phyloP scores from a whole-genome alignment of 1,284 basidiomycete species.

The Marasmius oreades region DNA sequence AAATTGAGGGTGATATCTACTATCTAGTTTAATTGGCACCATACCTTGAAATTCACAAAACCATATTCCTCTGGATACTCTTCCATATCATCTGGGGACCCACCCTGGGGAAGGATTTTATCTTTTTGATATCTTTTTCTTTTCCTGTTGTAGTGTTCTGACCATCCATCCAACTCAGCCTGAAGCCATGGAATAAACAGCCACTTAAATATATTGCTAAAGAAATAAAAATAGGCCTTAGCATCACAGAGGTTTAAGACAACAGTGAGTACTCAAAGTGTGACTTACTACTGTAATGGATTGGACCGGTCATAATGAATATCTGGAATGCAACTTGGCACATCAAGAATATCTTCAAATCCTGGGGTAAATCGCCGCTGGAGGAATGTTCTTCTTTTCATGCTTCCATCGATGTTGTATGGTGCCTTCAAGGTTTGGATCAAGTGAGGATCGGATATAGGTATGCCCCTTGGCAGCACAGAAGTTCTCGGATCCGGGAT shows the following conservation, averaged over 20 bases:
- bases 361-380: constrained; percentile 18
- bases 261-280: neutral
- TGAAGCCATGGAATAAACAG: constrained; percentile 25
- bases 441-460: constrained; percentile 18
- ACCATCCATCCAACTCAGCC: constrained; percentile 18
- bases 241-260: no score
- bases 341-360: constrained; percentile 19
- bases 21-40: neutral
- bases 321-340: constrained; percentile 7
- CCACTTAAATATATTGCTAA: constrained; percentile 23
- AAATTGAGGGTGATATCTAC: neutral
- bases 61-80: constrained; percentile 15
- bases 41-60: constrained; percentile 17
- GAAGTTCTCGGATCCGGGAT: constrained; percentile 25
- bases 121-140: constrained; percentile 11
- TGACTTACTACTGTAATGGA: constrained; percentile 17
- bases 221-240: neutral
- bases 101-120: constrained; percentile 20
- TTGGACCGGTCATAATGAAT: constrained; percentile 15
- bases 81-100: constrained; percentile 16
- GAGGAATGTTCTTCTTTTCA: constrained; percentile 20
- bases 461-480: constrained; percentile 26
- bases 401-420: constrained; percentile 21
- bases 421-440: constrained; percentile 19
- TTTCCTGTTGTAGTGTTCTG: constrained; percentile 16